Evolutionary conservation across 106 monocot species (phyloP), one percentile per base, ranked within the genome.

Genomic region (Acanthochlamys bracteata): DNA sequence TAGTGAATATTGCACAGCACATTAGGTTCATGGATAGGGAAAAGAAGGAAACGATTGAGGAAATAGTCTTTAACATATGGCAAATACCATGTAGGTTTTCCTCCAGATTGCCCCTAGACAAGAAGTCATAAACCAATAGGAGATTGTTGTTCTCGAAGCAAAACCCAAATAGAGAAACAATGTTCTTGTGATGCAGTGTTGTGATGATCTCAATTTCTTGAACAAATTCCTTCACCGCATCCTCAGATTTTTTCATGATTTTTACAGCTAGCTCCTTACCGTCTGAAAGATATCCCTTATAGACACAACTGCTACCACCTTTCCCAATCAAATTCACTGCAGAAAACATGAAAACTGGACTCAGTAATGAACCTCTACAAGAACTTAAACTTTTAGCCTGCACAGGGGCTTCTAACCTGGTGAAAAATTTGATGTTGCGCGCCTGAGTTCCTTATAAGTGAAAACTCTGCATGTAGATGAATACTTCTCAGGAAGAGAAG

Each of bases 231-330:
- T 80, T 65, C 60, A 79, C 15, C n/a, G 79, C 76, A 51, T 82
- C 75, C 16, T 84, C 79, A 7, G 82, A 73, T 16, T 52, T 53
- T 57, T 83, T 79, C 60, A 93, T 41, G 45, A 67, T 73, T 53
- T 93, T 93, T 63, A 93, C 84, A 25, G 92, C 92, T 24, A 88
- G 20, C 57, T 84, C 82, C 55, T 66, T 79, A 27, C 74, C 76
- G 62, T 78, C 73, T 14, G 66, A 41, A 24, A 77, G 77, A 53
- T 54, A 25, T 1, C 88, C 84, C 74, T 58, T 84, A 55, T 82
- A 93, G 52, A 93, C 92, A 19, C 39, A 52, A 71, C 92, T 84
- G 66, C 61, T 82, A 19, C 92, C 88, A 41, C 92, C 92, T 53
- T 76, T 84, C 16, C 92, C 92, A 15, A 88, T 75, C 46, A 88